Percentiles rank a stretch among this genome's conserved stretches.
These are phyloP conservation scores for Vitis hybrid DNA, from an alignment of 177 flowering plant genomes.

Conservation along the genomic window DNA sequence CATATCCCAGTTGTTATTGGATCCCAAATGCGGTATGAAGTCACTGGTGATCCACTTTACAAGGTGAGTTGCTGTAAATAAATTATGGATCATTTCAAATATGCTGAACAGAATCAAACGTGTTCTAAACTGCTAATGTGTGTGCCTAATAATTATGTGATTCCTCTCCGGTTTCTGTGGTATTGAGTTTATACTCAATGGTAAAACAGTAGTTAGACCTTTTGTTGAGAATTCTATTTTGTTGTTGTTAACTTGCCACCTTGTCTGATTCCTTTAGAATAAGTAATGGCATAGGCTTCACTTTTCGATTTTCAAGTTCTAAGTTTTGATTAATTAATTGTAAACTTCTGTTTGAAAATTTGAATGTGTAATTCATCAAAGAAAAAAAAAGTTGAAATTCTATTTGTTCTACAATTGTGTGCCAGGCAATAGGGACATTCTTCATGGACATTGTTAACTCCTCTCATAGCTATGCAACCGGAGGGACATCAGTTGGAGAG, in stretches of 20 bases:
- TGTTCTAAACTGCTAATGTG: too few species aligned
- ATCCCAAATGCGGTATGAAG: slow-evolving; percentile 87
- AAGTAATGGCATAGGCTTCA: too few species aligned
- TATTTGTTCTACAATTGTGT: slow-evolving; percentile 1
- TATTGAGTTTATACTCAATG: too few species aligned
- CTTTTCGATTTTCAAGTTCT: too few species aligned
- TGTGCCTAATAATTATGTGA: not conserved
- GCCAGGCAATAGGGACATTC: slow-evolving; percentile 67
- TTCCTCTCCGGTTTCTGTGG: too few species aligned
- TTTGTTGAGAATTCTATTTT: too few species aligned
- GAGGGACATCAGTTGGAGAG: slow-evolving; percentile 86
- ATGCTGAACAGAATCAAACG: not conserved
- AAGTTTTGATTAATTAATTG: too few species aligned
- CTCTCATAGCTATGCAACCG: slow-evolving; percentile 90
- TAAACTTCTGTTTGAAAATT: too few species aligned
- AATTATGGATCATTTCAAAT: not conserved
- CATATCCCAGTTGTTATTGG: slow-evolving; percentile 93
- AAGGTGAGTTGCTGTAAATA: slow-evolving; percentile 41
- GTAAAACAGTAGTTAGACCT: too few species aligned
- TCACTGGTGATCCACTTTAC: slow-evolving; percentile 82
- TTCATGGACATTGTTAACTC: slow-evolving; percentile 89
- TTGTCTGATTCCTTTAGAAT: too few species aligned
- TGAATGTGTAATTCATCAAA: too few species aligned
- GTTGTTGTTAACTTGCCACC: too few species aligned
- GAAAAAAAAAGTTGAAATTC: not conserved